phyloP scores from a whole-genome alignment of 257 asterid species.

The Datura wrightii region DNA sequence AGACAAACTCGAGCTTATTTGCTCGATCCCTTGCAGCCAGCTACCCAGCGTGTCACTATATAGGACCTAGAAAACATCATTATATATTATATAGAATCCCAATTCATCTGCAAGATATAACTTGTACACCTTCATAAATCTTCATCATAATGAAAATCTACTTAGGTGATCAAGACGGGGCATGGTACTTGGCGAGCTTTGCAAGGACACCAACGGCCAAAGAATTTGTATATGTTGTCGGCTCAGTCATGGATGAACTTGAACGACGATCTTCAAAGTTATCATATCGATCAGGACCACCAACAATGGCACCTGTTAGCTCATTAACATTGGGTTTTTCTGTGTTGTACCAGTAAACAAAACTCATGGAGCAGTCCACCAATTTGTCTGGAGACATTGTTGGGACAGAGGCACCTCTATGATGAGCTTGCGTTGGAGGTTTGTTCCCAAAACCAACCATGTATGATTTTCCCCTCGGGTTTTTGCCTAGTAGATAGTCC shows the following conservation, averaged over 20 bases:
- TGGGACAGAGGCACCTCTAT: constrained; percentile 93
- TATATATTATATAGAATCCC: background rate
- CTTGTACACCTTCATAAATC: constrained; percentile 3
- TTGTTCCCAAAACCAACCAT: constrained; percentile 88
- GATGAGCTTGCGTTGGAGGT: constrained; percentile 83
- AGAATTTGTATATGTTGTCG: constrained; percentile 74
- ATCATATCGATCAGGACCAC: constrained; percentile 79
- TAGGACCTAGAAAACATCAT: background rate
- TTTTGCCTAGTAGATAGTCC: constrained; percentile 74
- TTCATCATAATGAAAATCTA: background rate
- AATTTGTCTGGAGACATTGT: constrained; percentile 32
- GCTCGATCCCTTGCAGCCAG: background rate
- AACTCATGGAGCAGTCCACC: constrained; percentile 66
- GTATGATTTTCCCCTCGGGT: constrained; percentile 66
- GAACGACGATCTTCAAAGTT: constrained; percentile 58
- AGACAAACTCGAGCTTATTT: constrained; percentile 5
- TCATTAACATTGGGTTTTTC: constrained; percentile 63
- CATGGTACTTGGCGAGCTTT: constrained; percentile 60
- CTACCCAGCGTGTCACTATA: background rate
- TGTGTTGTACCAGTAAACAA: constrained; percentile 55
- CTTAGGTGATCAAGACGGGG: constrained; percentile 43
- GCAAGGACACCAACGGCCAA: constrained; percentile 80
- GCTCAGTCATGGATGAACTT: constrained; percentile 73
- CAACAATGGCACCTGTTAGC: constrained; percentile 86
- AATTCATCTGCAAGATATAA: background rate